Evolutionary conservation across 2,329 filamentous ascomycete genomes (phyloP).

Genomic region (Calycina marina): DNA sequence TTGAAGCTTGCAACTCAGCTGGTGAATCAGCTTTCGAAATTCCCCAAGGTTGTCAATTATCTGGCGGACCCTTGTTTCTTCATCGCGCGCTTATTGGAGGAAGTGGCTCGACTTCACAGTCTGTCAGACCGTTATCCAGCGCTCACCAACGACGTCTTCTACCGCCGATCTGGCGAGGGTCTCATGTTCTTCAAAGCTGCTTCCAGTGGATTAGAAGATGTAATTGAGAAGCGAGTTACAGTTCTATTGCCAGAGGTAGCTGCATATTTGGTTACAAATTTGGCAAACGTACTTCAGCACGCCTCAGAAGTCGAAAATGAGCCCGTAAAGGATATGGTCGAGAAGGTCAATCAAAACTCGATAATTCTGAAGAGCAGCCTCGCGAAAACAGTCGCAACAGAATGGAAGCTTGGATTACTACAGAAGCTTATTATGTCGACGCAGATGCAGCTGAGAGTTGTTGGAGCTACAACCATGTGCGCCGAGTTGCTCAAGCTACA

Average conservation of each 20-base stretch:
- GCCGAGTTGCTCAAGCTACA: slow-evolving; percentile 53
- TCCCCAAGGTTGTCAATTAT: slow-evolving; percentile 29
- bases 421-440: slow-evolving; percentile 65
- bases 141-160: slow-evolving; percentile 17
- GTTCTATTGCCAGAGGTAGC: slow-evolving; percentile 33
- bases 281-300: slow-evolving; percentile 31
- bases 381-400: slow-evolving; percentile 27
- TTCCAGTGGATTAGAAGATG: slow-evolving; percentile 28
- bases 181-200: slow-evolving; percentile 30
- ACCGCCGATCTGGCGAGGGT: slow-evolving; percentile 25
- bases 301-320: slow-evolving; percentile 22
- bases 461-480: slow-evolving; percentile 63
- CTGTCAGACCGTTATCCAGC: slow-evolving; percentile 7
- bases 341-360: too few relatives aligned
- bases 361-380: too few relatives aligned
- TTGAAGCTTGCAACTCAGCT: slow-evolving; percentile 29
- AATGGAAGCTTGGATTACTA: slow-evolving; percentile 57
- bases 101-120: slow-evolving; percentile 9
- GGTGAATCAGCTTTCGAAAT: slow-evolving; percentile 27
- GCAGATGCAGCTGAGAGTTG: slow-evolving; percentile 80
- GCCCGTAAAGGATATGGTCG: slow-evolving; percentile 11
- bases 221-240: slow-evolving; percentile 42
- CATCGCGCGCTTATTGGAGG: slow-evolving; percentile 10
- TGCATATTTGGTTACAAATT: slow-evolving; percentile 24
- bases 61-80: slow-evolving; percentile 18